Evolutionary conservation across 2,329 filamentous ascomycete genomes (phyloP).

Genomic region (Bertia moriformis): DNA sequence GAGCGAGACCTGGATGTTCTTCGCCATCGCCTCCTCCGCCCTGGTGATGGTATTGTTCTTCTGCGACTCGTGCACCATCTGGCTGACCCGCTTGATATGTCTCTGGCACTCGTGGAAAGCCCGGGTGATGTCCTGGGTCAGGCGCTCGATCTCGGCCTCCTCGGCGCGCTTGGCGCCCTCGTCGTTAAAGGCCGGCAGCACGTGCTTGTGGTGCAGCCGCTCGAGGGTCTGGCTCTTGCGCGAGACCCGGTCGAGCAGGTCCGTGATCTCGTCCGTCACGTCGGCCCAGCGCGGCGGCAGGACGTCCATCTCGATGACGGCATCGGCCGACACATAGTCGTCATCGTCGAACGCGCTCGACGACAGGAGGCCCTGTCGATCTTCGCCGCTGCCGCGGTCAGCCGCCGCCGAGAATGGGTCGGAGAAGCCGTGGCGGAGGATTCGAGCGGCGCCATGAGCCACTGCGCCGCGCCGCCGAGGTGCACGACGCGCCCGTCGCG

Average conservation of each 20-base stretch:
- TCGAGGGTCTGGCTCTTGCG: constrained; percentile 74
- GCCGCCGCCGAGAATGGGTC: constrained; percentile 35
- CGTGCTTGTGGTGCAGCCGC: constrained; percentile 90
- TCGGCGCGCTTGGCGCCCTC: constrained; percentile 77
- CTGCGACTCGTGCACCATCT: constrained; percentile 70
- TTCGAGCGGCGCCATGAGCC: constrained; percentile 13
- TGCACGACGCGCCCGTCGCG: too few relatives aligned
- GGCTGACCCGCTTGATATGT: constrained; percentile 75
- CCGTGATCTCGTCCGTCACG: constrained; percentile 81
- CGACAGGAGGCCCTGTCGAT: constrained; percentile 73
- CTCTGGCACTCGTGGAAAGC: constrained; percentile 81
- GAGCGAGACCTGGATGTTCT: constrained; percentile 89
- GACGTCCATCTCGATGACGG: constrained; percentile 95
- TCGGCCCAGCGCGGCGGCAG: constrained; percentile 93
- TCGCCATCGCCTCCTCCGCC: constrained; percentile 88
- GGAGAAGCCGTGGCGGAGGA: constrained; percentile 42
- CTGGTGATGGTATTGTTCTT: constrained; percentile 57
- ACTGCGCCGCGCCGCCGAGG: not conserved
- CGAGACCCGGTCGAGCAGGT: constrained; percentile 66
- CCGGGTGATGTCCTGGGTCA: constrained; percentile 81
- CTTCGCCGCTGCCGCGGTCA: constrained; percentile 41
- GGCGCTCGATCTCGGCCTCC: constrained; percentile 74
- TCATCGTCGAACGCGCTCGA: constrained; percentile 48
- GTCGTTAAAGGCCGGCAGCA: constrained; percentile 90
- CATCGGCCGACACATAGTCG: constrained; percentile 65